Evolutionary conservation across 139 green algal genomes (phyloP), one percentile per base, ranked within the genome.

Genomic region (Tetradesmus obliquus): DNA sequence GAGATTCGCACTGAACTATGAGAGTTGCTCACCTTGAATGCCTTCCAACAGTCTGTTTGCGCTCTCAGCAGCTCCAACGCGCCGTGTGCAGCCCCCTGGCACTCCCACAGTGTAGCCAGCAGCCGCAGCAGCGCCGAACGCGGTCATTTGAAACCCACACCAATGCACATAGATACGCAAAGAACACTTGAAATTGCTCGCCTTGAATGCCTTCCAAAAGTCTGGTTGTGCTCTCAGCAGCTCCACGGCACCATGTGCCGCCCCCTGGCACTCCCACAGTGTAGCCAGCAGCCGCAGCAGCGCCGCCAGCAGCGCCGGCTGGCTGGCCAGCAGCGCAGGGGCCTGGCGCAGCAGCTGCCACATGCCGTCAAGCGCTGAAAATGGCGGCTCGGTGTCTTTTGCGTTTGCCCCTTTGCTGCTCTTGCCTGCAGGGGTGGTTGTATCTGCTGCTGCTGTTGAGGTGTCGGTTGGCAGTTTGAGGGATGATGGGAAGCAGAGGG

Each of bases 61-160:
- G 55, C 15, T 6, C 94, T 91, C 72, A 97, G 91, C 55, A 96
- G 80, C 20, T 90, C 79, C 51, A 96, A 86, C 0, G 95, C 87
- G 0, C 91, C 88, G 24, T 89, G 92, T 0, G 94, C 90, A 3
- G 93, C 71, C 0, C 84, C 88, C 74, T 94, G 93, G 19, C 87
- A 89, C 88, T 94, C 93, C 95, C 94, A 97, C 17, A 97, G 87
- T n/a, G 91, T 93, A 1, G 83, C 90, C 87, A 97, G 86, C 54
- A 94, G 88, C 5, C 90, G 92, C 90, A 97, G 82, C 24, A 91
- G 82, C 13, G 89, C 87, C 22, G 92, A 45, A 45, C 32, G 32
- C 32, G 32, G 32, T 45, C 32, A 45, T 45, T 45, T 45, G 32
- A 45, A 45, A 45, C 32, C 32, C 32, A 45, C 32, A 45, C 32